Conservation (phyloP, 306 rosid species). For the Castanospermum australe region DNA sequence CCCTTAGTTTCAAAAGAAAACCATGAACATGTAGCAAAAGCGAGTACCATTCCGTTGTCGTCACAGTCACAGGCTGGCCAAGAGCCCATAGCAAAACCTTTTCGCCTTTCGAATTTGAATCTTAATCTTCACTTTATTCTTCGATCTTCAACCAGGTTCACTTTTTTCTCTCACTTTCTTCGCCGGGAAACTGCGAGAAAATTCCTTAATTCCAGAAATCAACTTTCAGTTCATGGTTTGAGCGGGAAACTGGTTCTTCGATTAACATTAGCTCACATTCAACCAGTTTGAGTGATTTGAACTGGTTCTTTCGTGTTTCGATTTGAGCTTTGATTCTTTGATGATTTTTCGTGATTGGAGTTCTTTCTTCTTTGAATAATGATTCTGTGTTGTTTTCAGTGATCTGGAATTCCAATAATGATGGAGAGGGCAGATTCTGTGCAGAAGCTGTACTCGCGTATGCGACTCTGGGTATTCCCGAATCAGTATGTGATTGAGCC, state of each 20-base stretch:
- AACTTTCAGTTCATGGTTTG: conserved; percentile 5
- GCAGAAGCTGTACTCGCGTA: conserved; percentile 79
- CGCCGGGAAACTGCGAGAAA: conserved; percentile 13
- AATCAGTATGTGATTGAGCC: conserved; percentile 88
- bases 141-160: conserved; percentile 33
- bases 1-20: conserved; percentile 17
- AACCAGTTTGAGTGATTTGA: not conserved
- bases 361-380: not conserved
- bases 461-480: conserved; percentile 96
- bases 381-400: conserved; percentile 28
- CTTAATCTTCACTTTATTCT: not conserved
- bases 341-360: not conserved
- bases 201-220: not conserved
- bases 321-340: conserved; percentile 4
- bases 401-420: conserved; percentile 46
- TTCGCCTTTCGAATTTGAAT: conserved; percentile 24
- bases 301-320: not conserved
- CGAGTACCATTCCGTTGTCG: conserved; percentile 20
- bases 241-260: conserved; percentile 33
- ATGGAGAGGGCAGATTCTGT: conserved; percentile 85
- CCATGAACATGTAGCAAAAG: not conserved
- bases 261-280: not conserved
- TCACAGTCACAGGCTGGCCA: conserved; percentile 12
- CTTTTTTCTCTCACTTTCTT: not conserved
- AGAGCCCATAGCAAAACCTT: not conserved